A percentile compares a stretch with the other conserved stretches of the same genome.
These are phyloP conservation scores for Pythium biforme DNA, from an alignment of 352 stramenopile species.

Conservation along the genomic window DNA sequence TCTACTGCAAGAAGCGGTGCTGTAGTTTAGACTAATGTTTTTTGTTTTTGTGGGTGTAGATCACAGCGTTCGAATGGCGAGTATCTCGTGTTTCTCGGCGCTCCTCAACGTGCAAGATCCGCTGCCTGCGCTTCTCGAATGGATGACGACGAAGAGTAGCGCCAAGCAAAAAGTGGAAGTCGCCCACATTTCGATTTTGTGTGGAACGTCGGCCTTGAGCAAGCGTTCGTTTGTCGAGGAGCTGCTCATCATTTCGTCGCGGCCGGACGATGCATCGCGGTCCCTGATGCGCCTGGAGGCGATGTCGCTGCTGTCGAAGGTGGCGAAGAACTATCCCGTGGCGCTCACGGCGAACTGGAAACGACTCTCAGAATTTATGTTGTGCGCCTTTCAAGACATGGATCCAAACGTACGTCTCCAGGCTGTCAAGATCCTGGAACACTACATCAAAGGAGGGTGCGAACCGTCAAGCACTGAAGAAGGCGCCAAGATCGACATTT, in stretches of 20 bases:
- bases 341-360: slow-evolving; percentile 74
- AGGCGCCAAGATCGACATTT: not conserved
- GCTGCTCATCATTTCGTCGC: slow-evolving; percentile 62
- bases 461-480: not conserved
- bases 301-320: slow-evolving; percentile 82
- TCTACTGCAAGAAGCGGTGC: not conserved
- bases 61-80: slow-evolving; percentile 76
- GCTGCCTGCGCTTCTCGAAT: slow-evolving; percentile 60
- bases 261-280: slow-evolving; percentile 51
- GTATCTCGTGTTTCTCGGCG: slow-evolving; percentile 73
- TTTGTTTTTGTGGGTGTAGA: slow-evolving; percentile 32
- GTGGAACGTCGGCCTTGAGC: slow-evolving; percentile 51
- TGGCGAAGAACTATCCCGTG: slow-evolving; percentile 81
- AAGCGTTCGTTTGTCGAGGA: slow-evolving; percentile 76
- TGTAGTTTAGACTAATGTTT: not conserved
- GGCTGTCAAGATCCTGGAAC: slow-evolving; percentile 87
- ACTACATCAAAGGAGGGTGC: slow-evolving; percentile 77
- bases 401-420: slow-evolving; percentile 84
- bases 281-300: slow-evolving; percentile 69
- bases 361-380: slow-evolving; percentile 69
- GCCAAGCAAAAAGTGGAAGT: slow-evolving; percentile 46
- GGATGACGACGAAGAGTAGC: slow-evolving; percentile 62
- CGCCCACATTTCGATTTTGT: slow-evolving; percentile 63
- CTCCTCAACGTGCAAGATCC: slow-evolving; percentile 74
- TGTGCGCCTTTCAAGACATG: slow-evolving; percentile 79